Percentiles rank a stretch among this genome's conserved stretches.
Evolutionary conservation across 306 rosid species (phyloP).

Genomic region (Quercus ilex): DNA sequence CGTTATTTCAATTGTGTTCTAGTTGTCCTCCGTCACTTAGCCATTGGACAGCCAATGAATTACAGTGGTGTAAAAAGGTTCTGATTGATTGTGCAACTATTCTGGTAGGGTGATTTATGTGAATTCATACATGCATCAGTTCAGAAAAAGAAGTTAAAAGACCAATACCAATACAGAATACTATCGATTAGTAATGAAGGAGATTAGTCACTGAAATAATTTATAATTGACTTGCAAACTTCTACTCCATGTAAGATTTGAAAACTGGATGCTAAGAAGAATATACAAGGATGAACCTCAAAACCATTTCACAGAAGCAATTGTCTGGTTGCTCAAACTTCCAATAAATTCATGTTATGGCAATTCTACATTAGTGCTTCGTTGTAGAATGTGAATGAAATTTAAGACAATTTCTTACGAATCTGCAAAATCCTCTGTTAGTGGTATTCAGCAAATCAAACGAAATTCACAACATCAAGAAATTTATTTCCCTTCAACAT

Average conservation of each 20-base stretch:
- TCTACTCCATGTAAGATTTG: background rate
- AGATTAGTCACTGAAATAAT: background rate
- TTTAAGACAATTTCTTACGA: constrained; percentile 36
- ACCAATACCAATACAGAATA: background rate
- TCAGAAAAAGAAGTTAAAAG: background rate
- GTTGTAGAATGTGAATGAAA: constrained; percentile 31
- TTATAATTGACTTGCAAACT: background rate
- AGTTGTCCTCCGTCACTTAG: too few species aligned
- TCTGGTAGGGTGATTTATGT: constrained; percentile 11
- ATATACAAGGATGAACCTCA: background rate
- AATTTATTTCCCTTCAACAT: constrained; percentile 35
- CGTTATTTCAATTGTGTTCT: too few species aligned
- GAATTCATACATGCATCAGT: background rate
- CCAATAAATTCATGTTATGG: background rate
- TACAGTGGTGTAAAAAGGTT: constrained; percentile 18
- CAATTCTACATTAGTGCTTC: constrained; percentile 18
- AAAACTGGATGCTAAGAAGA: background rate
- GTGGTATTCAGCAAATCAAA: constrained; percentile 23
- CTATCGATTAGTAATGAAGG: background rate
- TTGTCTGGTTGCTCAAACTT: background rate
- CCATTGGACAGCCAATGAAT: constrained; percentile 45
- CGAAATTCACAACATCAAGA: constrained; percentile 40
- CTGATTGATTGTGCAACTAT: constrained; percentile 23
- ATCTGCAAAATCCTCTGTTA: constrained; percentile 18
- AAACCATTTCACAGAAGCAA: constrained; percentile 12